Base-by-base conservation (phyloP, 345 rosid species). In the Brassica cretica region DNA sequence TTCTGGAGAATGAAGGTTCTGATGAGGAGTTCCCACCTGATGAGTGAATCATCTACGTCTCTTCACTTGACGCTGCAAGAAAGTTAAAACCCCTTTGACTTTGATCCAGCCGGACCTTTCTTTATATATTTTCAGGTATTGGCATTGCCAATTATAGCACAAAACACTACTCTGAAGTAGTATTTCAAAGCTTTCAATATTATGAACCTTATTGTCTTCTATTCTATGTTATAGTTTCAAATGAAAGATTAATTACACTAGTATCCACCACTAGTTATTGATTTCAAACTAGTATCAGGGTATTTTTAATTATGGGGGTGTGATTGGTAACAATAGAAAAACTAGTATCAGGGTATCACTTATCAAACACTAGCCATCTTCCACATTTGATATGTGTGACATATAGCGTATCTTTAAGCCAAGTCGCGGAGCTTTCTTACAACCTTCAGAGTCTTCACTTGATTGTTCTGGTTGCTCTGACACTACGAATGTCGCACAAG, bases 11-110 rank as follows among this genome's bases (percentile, higher is more conserved):
- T 65, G 77, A 79, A 49, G 91, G 84, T 49, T 89, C 97, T 2
- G 94, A 91, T 63, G 89, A 93, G 78, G 93, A 89, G 72, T 86
- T 89, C 82, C 86, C 81, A 8, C 82, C 82, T 37, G 89, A 90
- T 65, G 92, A 90, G 65, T 91, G 75, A 91, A 79, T 58, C 7
- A 71, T 33, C 18, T 11, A 60, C 35, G 32, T 24, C 21, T 61
- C 64, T 66, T 41, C 37, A 2, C 33, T 15, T 49, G 64, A 68
- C 1, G 16, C 58, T 15, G 41, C 1, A 21, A 60, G 12, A 70
- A 25, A 35, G 64, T 67, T 10, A 73, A 6, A 64, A 21, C 0
- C 56, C 53, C 68, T 59, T 56, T 71, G 6, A 51, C 71, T 41
- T 65, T 37, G 72, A 70, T 64, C 62, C 41, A 64, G 11, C 59